Evolutionary conservation across 805 yeast species (phyloP), one percentile per base, ranked within the genome.

Genomic region (Blastobotrys muscicola): DNA sequence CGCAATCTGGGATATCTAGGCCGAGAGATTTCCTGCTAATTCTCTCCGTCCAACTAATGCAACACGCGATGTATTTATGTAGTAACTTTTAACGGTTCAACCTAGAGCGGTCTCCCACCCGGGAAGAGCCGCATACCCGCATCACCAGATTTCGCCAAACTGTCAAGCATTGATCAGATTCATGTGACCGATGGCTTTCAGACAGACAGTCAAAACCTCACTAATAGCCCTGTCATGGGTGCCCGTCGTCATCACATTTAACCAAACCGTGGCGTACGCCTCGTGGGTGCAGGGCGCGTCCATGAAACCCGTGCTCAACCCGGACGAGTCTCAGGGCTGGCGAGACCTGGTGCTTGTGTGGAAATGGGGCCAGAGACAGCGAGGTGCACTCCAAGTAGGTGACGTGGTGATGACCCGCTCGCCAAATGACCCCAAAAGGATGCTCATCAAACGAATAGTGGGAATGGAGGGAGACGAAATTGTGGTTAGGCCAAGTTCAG

Each of bases 291-390:
- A 79, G 36, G 97, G 97, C 1, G 63, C 72, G 33, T 85, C 95
- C 16, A 89, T 89, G 97, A 71, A 83, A 42, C 97, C 97, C 1
- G 76, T 95, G 0, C 73, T 87, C 55, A 89, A 89, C 61, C 90
- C 94, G 0, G 75, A 74, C 14, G 36, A 56, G 23, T 54, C 70
- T 61, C 37, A 62, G 62, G 50, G 60, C 66, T 43, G 60, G 68
- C 51, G 45, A 41, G 61, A 48, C 51, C 62, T 45, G 66, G 86
- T 85, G 1, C 52, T 84, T 2, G 67, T 89, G 12, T 76, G 82
- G 74, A 85, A 84, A 57, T 79, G 67, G 63, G 73, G 75, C 23
- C 61, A 75, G 11, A 69, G 72, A 42, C 55, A 62, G 33, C 70
- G 76, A 2, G 63, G 68, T 9, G 66, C 73, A 14, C 56, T 81